Base-by-base conservation (phyloP, 2,329 filamentous ascomycete genomes). In the Ophiostoma sp. region DNA sequence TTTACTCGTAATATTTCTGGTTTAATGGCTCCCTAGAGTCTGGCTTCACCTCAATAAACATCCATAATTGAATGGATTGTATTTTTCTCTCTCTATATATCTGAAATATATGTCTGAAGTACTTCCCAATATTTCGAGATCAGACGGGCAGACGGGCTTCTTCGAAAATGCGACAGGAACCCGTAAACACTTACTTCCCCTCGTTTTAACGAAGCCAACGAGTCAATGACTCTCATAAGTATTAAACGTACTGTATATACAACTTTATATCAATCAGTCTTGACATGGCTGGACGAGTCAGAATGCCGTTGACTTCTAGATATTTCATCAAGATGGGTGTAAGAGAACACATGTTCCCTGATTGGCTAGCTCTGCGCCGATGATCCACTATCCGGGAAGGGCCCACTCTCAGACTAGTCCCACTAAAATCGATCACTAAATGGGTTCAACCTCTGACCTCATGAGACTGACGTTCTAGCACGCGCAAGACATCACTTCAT, bases 371-470 rank as follows among this genome's bases (percentile, higher is more conserved):
- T 15, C 19, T 19, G 12, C 9, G 11, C 3, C 3, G 22, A 55
- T 2, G 57, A 61, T 5, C 61, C 36, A 66, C 5, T 66, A 6
- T 19, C 28, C 42, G 12, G 36, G 36, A 25, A 28, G 22, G 61
- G 39, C 12, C 61, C 61, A 66, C 39, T 45, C 4, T 66, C 8
- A 9, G 19, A 15, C n/a, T 15, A 36, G 59, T 22, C 36, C 61
- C 61, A 22, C 61, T 66, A 45, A 66, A 66, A 66, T 25, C 42
- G 36, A 45, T 22, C 12, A 66, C 61, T 64, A 42, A 8, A 39
- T 22, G 59, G 59, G n/a, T 12, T 39, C 33, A 15, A 22, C 59
- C 42, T 64, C 59, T 64, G 61, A 66, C 61, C 36, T 66, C 61
- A 45, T 42, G 9, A 39, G n/a, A 42, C 42, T n/a, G 28, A 66